Evolutionary conservation across 2,329 filamentous ascomycete genomes (phyloP).

Genomic region (Polytolypa hystricis): DNA sequence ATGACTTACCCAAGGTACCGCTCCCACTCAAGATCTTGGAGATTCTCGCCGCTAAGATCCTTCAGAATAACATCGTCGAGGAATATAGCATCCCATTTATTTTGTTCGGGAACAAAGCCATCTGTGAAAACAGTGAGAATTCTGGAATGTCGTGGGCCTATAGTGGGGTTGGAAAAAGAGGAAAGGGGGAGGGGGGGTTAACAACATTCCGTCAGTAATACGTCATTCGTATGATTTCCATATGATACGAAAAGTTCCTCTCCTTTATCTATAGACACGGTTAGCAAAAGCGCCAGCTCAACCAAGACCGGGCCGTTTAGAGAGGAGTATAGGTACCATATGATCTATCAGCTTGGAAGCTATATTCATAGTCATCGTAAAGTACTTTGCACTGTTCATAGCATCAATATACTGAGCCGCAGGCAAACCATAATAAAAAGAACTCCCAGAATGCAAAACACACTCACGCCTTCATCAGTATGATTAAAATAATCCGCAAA

Average conservation of each 20-base stretch:
- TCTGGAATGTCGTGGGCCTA: background rate
- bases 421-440: background rate
- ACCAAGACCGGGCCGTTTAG: no score
- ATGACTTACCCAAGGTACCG: constrained; percentile 30
- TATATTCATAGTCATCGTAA: constrained; percentile 26
- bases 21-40: constrained; percentile 24
- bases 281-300: no score
- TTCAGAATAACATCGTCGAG: constrained; percentile 32
- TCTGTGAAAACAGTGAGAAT: constrained; percentile 21
- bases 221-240: constrained; percentile 33
- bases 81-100: constrained; percentile 29
- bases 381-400: constrained; percentile 25
- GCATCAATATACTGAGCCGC: background rate
- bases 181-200: background rate
- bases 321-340: constrained; percentile 22
- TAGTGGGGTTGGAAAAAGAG: background rate
- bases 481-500: constrained; percentile 40
- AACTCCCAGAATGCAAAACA: no score
- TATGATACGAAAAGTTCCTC: constrained; percentile 37
- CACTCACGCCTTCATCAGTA: constrained; percentile 28
- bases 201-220: constrained; percentile 33
- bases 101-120: constrained; percentile 32
- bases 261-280: constrained; percentile 26
- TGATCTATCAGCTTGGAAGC: constrained; percentile 22
- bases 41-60: constrained; percentile 19